Evolutionary conservation across 2,329 filamentous ascomycete species (phyloP).

Genomic region (Furcasterigmium furcatum): DNA sequence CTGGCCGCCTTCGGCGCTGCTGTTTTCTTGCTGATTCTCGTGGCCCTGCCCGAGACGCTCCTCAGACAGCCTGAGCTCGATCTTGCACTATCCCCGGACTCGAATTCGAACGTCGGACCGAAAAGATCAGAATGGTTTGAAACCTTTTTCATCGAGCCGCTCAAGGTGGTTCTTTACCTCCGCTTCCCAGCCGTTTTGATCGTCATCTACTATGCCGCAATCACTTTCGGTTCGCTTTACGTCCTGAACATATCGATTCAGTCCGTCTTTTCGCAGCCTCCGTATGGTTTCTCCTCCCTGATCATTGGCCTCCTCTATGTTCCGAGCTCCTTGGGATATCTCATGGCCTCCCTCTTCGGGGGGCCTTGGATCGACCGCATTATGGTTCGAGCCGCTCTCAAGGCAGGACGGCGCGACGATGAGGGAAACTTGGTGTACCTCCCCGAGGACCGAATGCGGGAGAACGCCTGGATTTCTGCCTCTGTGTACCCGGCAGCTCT

Average conservation of each 20-base stretch:
- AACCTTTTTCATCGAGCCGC: not conserved
- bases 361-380: not conserved
- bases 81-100: too few species aligned
- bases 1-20: not conserved
- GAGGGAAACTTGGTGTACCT: not conserved
- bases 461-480: not conserved
- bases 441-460: not conserved
- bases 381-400: not conserved
- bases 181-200: not conserved
- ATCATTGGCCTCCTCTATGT: not conserved
- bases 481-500: slow-evolving; percentile 11
- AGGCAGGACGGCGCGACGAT: not conserved
- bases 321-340: not conserved
- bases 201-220: not conserved
- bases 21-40: not conserved
- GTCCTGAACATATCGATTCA: not conserved
- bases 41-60: not conserved
- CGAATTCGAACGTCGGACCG: too few species aligned
- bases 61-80: too few species aligned
- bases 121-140: too few species aligned
- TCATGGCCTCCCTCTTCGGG: not conserved
- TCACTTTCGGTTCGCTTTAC: not conserved
- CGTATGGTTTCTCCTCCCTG: not conserved
- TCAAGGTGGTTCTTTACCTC: not conserved
- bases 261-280: not conserved